Conservation (phyloP, 345 rosid genomes). For the Camelina laxa region DNA sequence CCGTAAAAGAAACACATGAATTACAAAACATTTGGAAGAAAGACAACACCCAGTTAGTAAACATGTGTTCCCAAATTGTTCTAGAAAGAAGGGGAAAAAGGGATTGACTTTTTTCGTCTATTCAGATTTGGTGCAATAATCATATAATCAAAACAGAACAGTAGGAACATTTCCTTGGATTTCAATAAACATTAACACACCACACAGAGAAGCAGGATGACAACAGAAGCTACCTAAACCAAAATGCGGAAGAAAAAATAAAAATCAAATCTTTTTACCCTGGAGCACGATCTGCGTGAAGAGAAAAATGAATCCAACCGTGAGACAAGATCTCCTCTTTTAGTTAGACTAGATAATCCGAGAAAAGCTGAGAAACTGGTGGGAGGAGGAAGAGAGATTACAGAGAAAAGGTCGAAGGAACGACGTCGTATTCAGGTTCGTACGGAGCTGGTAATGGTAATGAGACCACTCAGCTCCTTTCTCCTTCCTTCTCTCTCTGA, state of each 20-base stretch:
- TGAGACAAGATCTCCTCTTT: slow-evolving; percentile 35
- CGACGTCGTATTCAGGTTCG: slow-evolving; percentile 31
- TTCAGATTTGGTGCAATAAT: slow-evolving; percentile 14
- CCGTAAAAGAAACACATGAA: slow-evolving; percentile 18
- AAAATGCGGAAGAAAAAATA: slow-evolving; percentile 18
- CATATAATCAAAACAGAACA: slow-evolving; percentile 14
- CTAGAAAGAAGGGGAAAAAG: slow-evolving; percentile 3
- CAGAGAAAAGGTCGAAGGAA: slow-evolving; percentile 24
- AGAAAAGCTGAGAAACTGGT: slow-evolving; percentile 33
- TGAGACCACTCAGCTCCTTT: slow-evolving; percentile 39
- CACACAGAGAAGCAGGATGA: background rate
- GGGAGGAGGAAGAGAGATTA: slow-evolving; percentile 40
- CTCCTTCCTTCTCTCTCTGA: slow-evolving; percentile 22
- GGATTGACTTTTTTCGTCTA: background rate
- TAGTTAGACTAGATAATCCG: slow-evolving; percentile 9
- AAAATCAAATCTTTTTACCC: slow-evolving; percentile 41
- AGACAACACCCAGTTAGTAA: background rate
- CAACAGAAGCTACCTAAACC: slow-evolving; percentile 21
- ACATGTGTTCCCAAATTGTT: slow-evolving; percentile 25
- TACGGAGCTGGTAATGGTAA: slow-evolving; percentile 32
- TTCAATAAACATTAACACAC: slow-evolving; percentile 5
- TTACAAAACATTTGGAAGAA: slow-evolving; percentile 16
- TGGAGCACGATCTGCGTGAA: slow-evolving; percentile 11
- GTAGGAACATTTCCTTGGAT: background rate
- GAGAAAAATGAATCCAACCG: slow-evolving; percentile 20